phyloP scores from a whole-genome alignment of 768 basidiomycete species.

The Ephemerocybe angulata region DNA sequence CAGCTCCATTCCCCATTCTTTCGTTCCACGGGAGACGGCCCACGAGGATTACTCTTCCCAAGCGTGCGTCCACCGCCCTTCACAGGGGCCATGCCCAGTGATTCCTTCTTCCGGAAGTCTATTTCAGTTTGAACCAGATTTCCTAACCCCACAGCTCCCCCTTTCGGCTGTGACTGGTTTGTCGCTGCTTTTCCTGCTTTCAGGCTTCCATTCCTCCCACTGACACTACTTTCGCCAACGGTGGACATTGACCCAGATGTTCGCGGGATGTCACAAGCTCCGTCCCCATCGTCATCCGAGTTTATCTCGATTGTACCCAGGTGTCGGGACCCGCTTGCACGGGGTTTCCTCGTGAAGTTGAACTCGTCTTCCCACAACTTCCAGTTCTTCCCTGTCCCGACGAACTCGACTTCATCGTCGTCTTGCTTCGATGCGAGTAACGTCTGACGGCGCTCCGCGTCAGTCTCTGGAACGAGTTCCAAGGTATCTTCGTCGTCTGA shows the following conservation, averaged over 20 bases:
- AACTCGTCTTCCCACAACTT: constrained; percentile 51
- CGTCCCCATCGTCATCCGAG: constrained; percentile 19
- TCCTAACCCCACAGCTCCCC: constrained; percentile 21
- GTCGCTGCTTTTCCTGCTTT: not conserved
- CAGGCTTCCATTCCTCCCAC: constrained; percentile 1
- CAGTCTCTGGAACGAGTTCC: constrained; percentile 39
- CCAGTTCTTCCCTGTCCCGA: constrained; percentile 38
- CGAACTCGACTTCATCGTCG: constrained; percentile 36
- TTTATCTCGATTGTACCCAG: constrained; percentile 9
- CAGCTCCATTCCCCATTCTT: constrained; percentile 46
- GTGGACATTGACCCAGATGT: constrained; percentile 34
- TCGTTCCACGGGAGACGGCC: not conserved
- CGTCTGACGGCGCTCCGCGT: constrained; percentile 46
- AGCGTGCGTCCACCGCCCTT: constrained; percentile 25
- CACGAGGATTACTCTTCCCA: constrained; percentile 9
- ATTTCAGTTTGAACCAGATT: constrained; percentile 43
- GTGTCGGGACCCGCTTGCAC: not conserved
- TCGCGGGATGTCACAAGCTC: constrained; percentile 24
- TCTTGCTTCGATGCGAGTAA: constrained; percentile 46
- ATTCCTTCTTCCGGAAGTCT: constrained; percentile 41
- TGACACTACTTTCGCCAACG: not conserved
- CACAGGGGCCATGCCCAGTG: constrained; percentile 37
- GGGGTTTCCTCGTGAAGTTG: constrained; percentile 24
- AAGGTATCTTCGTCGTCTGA: constrained; percentile 29
- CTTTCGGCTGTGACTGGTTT: not conserved